These are phyloP conservation scores for Clarireedia sp. DNA, from an alignment of 2,329 filamentous ascomycete genomes.

Conservation along the genomic window DNA sequence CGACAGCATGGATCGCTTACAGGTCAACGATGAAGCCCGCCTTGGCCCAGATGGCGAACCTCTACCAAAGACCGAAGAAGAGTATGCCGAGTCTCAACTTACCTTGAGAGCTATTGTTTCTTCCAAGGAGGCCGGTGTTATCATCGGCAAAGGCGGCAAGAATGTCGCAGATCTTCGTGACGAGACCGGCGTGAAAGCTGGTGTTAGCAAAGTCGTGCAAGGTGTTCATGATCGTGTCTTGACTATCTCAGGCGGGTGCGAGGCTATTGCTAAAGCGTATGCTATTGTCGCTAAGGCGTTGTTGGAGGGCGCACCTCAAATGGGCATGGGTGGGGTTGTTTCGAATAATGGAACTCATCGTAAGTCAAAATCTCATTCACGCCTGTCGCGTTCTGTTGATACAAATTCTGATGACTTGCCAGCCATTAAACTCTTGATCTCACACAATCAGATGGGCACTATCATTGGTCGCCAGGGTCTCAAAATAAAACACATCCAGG, in stretches of 20 bases:
- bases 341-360: conserved; percentile 87
- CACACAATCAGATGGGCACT: conserved; percentile 99
- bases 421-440: conserved; percentile 98
- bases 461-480: conserved; percentile 94
- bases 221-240: conserved; percentile 95
- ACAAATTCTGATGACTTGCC: conserved; percentile 7
- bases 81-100: conserved; percentile 86
- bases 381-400: too few relatives aligned
- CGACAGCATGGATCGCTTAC: conserved; percentile 57
- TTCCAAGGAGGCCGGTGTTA: conserved; percentile 96
- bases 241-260: conserved; percentile 85
- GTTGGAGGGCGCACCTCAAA: conserved; percentile 84
- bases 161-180: conserved; percentile 96
- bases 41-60: conserved; percentile 68
- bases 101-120: conserved; percentile 96
- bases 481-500: conserved; percentile 99
- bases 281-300: conserved; percentile 85
- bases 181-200: conserved; percentile 95
- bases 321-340: conserved; percentile 92
- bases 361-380: conserved; percentile 43
- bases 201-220: conserved; percentile 97
- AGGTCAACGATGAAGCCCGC: conserved; percentile 54
- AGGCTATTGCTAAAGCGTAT: conserved; percentile 86
- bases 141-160: conserved; percentile 98
- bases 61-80: conserved; percentile 87